Conservation (phyloP, 495 filamentous ascomycete genomes). For the Aspergillus olivimuriae region DNA sequence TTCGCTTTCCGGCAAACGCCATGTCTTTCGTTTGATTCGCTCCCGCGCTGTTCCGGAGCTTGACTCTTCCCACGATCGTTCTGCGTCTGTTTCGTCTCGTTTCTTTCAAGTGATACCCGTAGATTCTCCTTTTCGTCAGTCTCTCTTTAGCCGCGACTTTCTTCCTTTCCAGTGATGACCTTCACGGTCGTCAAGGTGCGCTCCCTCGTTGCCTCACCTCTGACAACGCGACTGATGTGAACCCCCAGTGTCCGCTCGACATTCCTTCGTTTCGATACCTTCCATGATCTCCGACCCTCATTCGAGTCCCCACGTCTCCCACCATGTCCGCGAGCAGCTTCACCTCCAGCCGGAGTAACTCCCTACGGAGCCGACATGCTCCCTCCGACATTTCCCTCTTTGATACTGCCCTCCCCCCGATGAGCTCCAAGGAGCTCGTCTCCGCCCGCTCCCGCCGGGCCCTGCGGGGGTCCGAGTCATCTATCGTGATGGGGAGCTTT, state of each 20-base stretch:
- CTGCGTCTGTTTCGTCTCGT: not conserved
- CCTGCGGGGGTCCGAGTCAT: conserved; percentile 5
- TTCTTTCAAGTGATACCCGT: not conserved
- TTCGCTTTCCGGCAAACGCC: not conserved
- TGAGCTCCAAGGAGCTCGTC: conserved; percentile 19
- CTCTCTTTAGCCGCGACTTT: not conserved
- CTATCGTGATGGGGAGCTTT: conserved; percentile 6
- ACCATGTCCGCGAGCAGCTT: not conserved
- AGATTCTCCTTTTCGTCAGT: not conserved
- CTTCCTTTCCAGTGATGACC: not conserved
- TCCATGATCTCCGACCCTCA: too few species aligned
- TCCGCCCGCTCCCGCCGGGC: conserved; percentile 7
- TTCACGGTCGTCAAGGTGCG: not conserved
- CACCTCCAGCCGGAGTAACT: conserved; percentile 2
- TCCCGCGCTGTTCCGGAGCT: not conserved
- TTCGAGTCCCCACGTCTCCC: not conserved
- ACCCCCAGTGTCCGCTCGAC: too few species aligned
- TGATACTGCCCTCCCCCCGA: conserved; percentile 17
- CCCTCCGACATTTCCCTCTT: conserved; percentile 2
- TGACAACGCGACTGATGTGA: too few species aligned
- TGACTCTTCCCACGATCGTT: not conserved
- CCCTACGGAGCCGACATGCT: conserved; percentile 1
- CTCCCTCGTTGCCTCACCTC: not conserved
- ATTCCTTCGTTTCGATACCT: too few species aligned
- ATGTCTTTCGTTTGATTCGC: not conserved